Evolutionary conservation across 768 basidiomycete species (phyloP).

Genomic region (Mycena vitilis): DNA sequence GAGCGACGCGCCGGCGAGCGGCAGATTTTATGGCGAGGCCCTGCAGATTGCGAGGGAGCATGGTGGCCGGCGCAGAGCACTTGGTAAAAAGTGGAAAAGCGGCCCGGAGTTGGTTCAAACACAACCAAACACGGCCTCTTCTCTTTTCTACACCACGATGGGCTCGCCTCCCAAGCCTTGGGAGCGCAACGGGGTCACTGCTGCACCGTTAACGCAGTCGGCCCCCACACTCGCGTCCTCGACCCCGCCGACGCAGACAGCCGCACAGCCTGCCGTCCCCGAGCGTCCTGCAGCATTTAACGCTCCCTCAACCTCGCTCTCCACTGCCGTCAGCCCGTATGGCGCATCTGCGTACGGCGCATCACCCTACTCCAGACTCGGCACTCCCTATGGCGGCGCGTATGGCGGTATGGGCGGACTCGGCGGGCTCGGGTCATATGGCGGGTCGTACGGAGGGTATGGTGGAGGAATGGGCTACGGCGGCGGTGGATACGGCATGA

Average conservation of each 20-base stretch:
- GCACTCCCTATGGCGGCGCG: constrained; percentile 49
- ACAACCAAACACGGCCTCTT: constrained; percentile 4
- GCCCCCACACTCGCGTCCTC: constrained; percentile 43
- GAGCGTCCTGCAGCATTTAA: constrained; percentile 69
- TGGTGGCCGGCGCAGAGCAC: constrained; percentile 32
- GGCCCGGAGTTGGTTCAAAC: constrained; percentile 11
- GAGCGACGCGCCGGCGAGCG: constrained; percentile 33
- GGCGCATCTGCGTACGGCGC: constrained; percentile 53
- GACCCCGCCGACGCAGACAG: constrained; percentile 43
- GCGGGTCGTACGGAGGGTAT: constrained; percentile 45
- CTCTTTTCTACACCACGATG: constrained; percentile 56
- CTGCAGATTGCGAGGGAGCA: constrained; percentile 63
- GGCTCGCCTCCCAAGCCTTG: constrained; percentile 91
- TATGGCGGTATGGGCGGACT: constrained; percentile 49
- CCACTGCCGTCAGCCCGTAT: constrained; percentile 51
- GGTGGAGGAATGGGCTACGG: constrained; percentile 44
- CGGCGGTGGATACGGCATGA: constrained; percentile 31
- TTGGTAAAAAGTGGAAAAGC: background rate
- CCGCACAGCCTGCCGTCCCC: constrained; percentile 63
- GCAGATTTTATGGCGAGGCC: constrained; percentile 45
- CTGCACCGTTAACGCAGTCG: constrained; percentile 46
- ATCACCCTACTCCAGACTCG: constrained; percentile 57
- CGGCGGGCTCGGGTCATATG: constrained; percentile 35
- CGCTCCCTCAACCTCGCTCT: constrained; percentile 42
- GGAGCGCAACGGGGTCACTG: constrained; percentile 70